Conservation (phyloP, 371 early-diverging fungal species). For the Apophysomyces trapeziformis region DNA sequence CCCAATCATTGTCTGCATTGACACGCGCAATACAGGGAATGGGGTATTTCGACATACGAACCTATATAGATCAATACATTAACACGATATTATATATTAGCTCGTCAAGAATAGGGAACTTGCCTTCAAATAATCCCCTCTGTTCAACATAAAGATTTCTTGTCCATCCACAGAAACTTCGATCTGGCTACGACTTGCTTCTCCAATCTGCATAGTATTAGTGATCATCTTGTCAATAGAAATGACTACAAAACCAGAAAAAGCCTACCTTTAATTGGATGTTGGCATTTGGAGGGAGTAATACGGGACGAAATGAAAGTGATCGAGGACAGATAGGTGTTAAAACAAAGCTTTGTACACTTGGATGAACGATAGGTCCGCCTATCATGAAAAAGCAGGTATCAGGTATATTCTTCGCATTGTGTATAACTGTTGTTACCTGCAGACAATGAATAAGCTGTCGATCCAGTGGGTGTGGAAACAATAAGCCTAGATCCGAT, state of each 20-base stretch:
- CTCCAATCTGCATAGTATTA: conserved; percentile 53
- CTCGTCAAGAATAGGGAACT: not conserved
- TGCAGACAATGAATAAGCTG: conserved; percentile 92
- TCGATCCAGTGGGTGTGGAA: conserved; percentile 94
- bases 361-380: conserved; percentile 95
- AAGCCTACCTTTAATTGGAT: conserved; percentile 63
- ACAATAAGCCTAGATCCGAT: conserved; percentile 67
- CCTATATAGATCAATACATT: conserved; percentile 31
- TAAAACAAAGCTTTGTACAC: conserved; percentile 83
- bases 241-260: not conserved
- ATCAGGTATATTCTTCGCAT: conserved; percentile 16
- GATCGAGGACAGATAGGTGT: conserved; percentile 97
- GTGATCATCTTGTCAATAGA: not conserved
- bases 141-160: conserved; percentile 68
- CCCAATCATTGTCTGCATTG: conserved; percentile 73
- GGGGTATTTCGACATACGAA: conserved; percentile 76
- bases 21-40: conserved; percentile 78
- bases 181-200: conserved; percentile 62
- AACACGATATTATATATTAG: too few species aligned
- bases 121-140: conserved; percentile 73
- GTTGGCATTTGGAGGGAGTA: conserved; percentile 80
- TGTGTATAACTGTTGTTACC: conserved; percentile 34
- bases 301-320: conserved; percentile 89
- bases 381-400: conserved; percentile 31
- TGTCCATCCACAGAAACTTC: conserved; percentile 79